These are phyloP conservation scores for Sarcocystis neurona DNA, from an alignment of 169 alveolate genomes.

Conservation along the genomic window DNA sequence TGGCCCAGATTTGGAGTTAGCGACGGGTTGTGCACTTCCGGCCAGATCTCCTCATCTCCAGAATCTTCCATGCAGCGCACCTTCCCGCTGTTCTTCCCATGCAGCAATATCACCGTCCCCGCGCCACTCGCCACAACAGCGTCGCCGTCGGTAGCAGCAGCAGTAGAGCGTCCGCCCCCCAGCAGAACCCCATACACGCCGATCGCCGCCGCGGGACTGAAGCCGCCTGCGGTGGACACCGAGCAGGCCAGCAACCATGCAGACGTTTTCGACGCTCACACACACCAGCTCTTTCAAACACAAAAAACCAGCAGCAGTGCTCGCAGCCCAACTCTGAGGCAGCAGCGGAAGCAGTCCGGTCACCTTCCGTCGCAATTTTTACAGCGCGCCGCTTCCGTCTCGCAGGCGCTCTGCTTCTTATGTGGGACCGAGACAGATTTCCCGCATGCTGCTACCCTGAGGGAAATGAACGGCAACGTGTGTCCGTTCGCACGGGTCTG, in stretches of 20 bases:
- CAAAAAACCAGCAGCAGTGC: too few species aligned
- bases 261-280: too few species aligned
- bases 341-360: background rate
- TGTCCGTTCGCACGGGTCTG: too few species aligned
- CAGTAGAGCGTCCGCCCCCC: too few species aligned
- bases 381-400: too few species aligned
- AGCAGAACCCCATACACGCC: background rate
- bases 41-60: conserved; percentile 19
- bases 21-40: conserved; percentile 40
- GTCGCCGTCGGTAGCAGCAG: background rate
- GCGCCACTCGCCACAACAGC: background rate
- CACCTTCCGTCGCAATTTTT: background rate
- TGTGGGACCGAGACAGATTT: too few species aligned
- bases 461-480: too few species aligned
- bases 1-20: conserved; percentile 53
- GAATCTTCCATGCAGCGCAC: background rate
- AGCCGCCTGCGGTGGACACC: background rate
- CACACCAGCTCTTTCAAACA: too few species aligned
- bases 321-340: background rate
- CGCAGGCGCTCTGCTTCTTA: too few species aligned
- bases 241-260: background rate
- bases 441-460: too few species aligned
- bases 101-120: background rate
- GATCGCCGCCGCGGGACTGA: background rate
- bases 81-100: background rate